Conservation (phyloP, 768 basidiomycete species). For the Suillus plorans region DNA sequence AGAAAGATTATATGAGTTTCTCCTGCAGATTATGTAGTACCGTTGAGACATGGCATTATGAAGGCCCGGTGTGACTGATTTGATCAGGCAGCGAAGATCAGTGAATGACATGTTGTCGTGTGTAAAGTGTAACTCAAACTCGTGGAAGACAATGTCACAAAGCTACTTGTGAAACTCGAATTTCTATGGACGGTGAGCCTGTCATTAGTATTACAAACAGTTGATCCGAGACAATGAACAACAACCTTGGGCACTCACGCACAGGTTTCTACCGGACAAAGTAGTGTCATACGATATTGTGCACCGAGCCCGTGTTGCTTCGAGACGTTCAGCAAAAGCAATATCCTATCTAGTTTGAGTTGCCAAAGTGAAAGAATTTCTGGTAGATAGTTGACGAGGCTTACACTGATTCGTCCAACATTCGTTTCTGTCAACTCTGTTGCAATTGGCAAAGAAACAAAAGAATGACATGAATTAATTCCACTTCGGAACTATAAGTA, state of each 20-base stretch:
- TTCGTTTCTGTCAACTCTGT: background rate
- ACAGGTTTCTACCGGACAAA: background rate
- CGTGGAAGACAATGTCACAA: slow-evolving; percentile 3
- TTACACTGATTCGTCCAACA: background rate
- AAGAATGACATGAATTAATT: background rate
- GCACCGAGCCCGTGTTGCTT: background rate
- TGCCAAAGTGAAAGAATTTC: background rate
- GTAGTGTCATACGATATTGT: background rate
- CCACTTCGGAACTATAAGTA: background rate
- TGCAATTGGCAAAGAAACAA: slow-evolving; percentile 1
- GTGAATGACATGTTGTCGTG: background rate
- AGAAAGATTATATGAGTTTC: slow-evolving; percentile 20
- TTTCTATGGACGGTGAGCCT: background rate
- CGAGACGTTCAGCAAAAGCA: background rate
- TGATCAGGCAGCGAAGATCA: slow-evolving; percentile 1
- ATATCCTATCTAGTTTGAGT: background rate
- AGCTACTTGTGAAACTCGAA: background rate
- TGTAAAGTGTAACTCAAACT: slow-evolving; percentile 4
- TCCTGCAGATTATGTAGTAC: slow-evolving; percentile 2
- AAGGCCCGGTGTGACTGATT: background rate
- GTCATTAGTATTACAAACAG: background rate
- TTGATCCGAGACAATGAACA: slow-evolving; percentile 1
- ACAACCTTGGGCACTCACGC: background rate
- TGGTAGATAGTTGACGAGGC: background rate
- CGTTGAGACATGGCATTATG: slow-evolving; percentile 1